Percentiles rank a stretch among this genome's conserved stretches.
These are phyloP conservation scores for Beta vulgaris DNA, from an alignment of 148 eudicot species.

Conservation along the genomic window DNA sequence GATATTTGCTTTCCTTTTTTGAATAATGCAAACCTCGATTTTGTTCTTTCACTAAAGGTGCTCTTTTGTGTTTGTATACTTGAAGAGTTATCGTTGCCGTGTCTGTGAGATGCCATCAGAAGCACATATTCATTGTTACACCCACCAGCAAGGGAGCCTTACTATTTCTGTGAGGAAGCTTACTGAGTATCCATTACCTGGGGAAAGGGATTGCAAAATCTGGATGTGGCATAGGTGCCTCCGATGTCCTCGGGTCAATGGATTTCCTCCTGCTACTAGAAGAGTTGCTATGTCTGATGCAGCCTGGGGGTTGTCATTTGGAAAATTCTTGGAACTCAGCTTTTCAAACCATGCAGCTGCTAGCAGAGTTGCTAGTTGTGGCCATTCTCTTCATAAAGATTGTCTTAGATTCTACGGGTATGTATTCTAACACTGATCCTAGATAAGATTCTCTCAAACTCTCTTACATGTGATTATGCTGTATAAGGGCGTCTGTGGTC, in stretches of 20 bases:
- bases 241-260: constrained; percentile 69
- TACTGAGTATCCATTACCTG: constrained; percentile 64
- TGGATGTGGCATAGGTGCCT: constrained; percentile 99
- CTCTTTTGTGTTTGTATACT: constrained; percentile 10
- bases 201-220: constrained; percentile 83
- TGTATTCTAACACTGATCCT: constrained; percentile 20
- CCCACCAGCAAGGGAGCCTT: constrained; percentile 90
- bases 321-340: constrained; percentile 95
- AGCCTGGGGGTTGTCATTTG: constrained; percentile 99
- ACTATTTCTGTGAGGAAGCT: constrained; percentile 95
- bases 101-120: constrained; percentile 90
- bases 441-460: not conserved
- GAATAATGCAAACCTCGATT: not conserved
- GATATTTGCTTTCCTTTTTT: not conserved
- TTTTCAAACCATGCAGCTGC: constrained; percentile 98
- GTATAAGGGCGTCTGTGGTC: not conserved
- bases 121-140: constrained; percentile 94
- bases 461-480: not conserved
- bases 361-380: constrained; percentile 93
- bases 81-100: constrained; percentile 68
- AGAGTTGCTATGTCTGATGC: constrained; percentile 98
- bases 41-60: constrained; percentile 13
- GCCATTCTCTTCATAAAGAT: constrained; percentile 94
- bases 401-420: constrained; percentile 99
- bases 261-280: constrained; percentile 90